Evolutionary conservation across 176 grass and related monocot genomes (phyloP), one percentile per base, ranked within the genome.

Genomic region (Tillandsia leiboldiana): DNA sequence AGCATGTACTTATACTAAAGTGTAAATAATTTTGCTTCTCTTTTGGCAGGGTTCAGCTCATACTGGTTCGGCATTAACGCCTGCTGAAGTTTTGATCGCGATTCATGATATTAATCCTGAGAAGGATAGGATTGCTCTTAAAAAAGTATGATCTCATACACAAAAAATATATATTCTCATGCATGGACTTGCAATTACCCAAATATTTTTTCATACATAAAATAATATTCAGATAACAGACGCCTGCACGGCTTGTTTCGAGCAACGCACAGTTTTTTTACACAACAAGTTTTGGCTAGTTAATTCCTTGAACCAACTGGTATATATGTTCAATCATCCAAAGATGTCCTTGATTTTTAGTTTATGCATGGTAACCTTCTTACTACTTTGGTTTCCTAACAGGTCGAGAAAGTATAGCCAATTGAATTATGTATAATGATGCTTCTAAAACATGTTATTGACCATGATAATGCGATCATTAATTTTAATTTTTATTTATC

Each of bases 21-120:
- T 42, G 33, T 6, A 42, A 42, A 52, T 79, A 63, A 24, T 3
- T 64, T 52, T 63, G n/a, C 22, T 72, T 72, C 63, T 70, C 51
- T 70, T 12, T 8, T 79, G 63, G 17, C 42, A 99, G 95, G 95
- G 95, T 75, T 94, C 95, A 64, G 85, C 95, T 83, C 95, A 99
- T 82, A 88, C 80, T 50, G 87, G 95, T 73, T 90, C 95, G 72
- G 95, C 87, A 48, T 88, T 99, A 79, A 99, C 95, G 20, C 95
- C 95, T 53, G 77, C 87, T 70, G 95, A 99, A 87, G 95, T 94
- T 81, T 80, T 99, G 20, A 90, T 99, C 73, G 90, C 90, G 29
- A 99, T 99, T 83, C 95, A 99, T 91, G 90, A 94, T 78, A 94
- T 99, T 79, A 80, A 80, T 79, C 85, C 87, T 76, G 90, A 88